These are phyloP conservation scores for Ilyonectria robusta DNA, from an alignment of 2,329 filamentous ascomycete genomes.

Conservation along the genomic window DNA sequence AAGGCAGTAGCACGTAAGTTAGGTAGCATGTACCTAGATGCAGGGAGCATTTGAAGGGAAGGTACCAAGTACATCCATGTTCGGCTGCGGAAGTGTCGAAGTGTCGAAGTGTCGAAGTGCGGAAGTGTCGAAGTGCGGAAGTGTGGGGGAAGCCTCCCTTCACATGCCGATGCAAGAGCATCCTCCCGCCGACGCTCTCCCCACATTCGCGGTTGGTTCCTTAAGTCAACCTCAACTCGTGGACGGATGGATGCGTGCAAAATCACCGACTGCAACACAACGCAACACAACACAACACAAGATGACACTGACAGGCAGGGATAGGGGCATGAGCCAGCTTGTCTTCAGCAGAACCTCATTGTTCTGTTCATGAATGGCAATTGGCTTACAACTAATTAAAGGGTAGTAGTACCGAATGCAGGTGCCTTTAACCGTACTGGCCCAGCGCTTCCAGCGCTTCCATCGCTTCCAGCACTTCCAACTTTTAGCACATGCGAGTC, in stretches of 20 bases:
- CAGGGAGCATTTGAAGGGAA: not conserved
- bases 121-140: not conserved
- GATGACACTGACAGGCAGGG: not conserved
- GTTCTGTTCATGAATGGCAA: no score
- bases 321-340: no score
- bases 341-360: not conserved
- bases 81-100: slow-evolving; percentile 12
- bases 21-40: not conserved
- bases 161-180: slow-evolving; percentile 24
- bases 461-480: no score
- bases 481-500: no score
- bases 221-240: not conserved
- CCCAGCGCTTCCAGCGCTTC: not conserved
- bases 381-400: no score
- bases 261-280: not conserved
- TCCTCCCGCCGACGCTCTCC: slow-evolving; percentile 12
- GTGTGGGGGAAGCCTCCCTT: slow-evolving; percentile 19
- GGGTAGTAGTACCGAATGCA: not conserved
- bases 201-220: not conserved
- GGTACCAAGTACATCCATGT: not conserved
- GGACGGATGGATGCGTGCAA: not conserved
- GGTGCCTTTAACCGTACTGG: not conserved
- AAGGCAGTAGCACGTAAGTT: not conserved
- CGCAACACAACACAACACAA: not conserved
- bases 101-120: no score